These are phyloP conservation scores for Echinosophora koreensis DNA, from an alignment of 306 rosid genomes.

Conservation along the genomic window DNA sequence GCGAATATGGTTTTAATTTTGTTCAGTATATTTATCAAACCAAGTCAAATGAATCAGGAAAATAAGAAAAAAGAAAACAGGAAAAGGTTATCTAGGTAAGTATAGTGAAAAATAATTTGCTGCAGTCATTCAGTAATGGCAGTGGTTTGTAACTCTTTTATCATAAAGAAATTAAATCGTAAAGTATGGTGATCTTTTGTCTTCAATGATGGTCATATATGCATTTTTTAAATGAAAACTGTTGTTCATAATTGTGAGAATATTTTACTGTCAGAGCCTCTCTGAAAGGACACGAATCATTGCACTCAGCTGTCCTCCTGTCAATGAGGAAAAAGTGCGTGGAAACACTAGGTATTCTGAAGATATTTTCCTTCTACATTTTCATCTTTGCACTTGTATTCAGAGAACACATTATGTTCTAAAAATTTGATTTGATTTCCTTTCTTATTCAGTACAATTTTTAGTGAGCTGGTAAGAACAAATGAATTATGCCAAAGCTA, in stretches of 20 bases:
- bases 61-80: too few relatives aligned
- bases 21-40: too few relatives aligned
- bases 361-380: constrained; percentile 34
- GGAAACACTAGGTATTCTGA: constrained; percentile 64
- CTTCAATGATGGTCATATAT: not conserved
- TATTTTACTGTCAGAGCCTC: constrained; percentile 67
- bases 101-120: not conserved
- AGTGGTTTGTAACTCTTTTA: constrained; percentile 4
- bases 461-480: constrained; percentile 86
- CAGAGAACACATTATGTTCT: constrained; percentile 12
- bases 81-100: too few relatives aligned
- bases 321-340: constrained; percentile 70
- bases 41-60: too few relatives aligned
- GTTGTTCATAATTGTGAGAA: constrained; percentile 31
- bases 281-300: constrained; percentile 75
- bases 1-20: too few relatives aligned
- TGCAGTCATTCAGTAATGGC: constrained; percentile 6
- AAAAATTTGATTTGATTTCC: constrained; percentile 26
- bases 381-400: constrained; percentile 17
- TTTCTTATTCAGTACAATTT: constrained; percentile 55
- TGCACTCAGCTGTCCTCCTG: constrained; percentile 85
- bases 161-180: constrained; percentile 1
- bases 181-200: constrained; percentile 20
- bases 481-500: constrained; percentile 80
- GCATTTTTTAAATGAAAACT: constrained; percentile 28